Evolutionary conservation across 805 yeast genomes (phyloP).

Genomic region (Teunomyces aglyptinius): DNA sequence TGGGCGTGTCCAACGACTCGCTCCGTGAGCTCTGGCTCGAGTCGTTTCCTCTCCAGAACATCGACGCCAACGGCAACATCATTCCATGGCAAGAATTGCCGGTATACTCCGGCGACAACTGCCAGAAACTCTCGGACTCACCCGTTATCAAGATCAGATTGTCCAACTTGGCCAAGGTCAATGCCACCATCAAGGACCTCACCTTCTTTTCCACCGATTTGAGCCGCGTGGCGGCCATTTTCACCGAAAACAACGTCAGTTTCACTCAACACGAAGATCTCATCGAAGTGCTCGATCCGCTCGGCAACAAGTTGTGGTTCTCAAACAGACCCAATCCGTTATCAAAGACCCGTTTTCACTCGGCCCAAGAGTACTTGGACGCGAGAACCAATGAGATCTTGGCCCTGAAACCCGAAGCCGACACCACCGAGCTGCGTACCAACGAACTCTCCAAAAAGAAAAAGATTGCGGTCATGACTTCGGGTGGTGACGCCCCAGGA

Average conservation of each 20-base stretch:
- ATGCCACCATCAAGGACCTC: conserved; percentile 16
- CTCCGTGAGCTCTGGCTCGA: conserved; percentile 72
- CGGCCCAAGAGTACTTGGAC: conserved; percentile 29
- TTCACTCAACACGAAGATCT: not conserved
- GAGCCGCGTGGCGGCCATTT: conserved; percentile 16
- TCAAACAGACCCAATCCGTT: conserved; percentile 21
- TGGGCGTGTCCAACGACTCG: conserved; percentile 66
- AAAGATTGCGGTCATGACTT: conserved; percentile 73
- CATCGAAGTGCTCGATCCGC: conserved; percentile 26
- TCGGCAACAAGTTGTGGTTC: conserved; percentile 32
- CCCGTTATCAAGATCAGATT: conserved; percentile 38
- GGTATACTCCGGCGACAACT: conserved; percentile 37
- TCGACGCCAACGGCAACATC: conserved; percentile 31
- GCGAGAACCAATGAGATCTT: conserved; percentile 22
- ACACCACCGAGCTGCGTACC: not conserved
- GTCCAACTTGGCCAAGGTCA: conserved; percentile 14
- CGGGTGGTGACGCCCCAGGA: conserved; percentile 83
- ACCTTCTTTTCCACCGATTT: conserved; percentile 34
- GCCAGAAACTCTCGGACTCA: conserved; percentile 25
- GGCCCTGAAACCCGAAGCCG: conserved; percentile 3
- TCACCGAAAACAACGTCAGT: conserved; percentile 13
- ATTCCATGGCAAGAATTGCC: conserved; percentile 42
- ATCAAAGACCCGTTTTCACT: conserved; percentile 16
- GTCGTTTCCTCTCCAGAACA: conserved; percentile 52
- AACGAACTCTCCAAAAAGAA: conserved; percentile 21